Percentiles rank a stretch among this genome's conserved stretches.
Conservation (phyloP, 768 basidiomycete species). For the Tulasnella sp. region DNA sequence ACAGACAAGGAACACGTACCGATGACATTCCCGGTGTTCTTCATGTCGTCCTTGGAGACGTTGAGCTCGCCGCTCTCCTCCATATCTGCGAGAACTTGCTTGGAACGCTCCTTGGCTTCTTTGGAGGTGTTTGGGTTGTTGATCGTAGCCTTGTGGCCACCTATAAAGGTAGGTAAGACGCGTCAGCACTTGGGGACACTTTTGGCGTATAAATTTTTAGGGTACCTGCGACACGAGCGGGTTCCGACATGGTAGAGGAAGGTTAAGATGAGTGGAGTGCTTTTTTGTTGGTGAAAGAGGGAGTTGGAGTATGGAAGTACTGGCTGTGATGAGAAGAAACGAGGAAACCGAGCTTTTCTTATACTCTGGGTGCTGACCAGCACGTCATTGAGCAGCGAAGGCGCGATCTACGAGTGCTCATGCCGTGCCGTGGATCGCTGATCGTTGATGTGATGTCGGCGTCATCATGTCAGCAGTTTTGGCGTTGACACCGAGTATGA, state of each 20-base stretch:
- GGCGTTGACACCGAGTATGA: no score
- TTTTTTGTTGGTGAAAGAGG: background rate
- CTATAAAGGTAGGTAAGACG: background rate
- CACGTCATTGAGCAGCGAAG: no score
- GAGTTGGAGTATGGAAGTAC: background rate
- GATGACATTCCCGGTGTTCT: slow-evolving; percentile 12
- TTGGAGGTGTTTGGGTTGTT: slow-evolving; percentile 12
- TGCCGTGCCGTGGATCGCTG: no score
- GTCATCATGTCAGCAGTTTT: no score
- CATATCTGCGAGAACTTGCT: slow-evolving; percentile 3
- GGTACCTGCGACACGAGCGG: slow-evolving; percentile 8
- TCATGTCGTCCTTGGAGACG: background rate
- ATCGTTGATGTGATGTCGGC: no score
- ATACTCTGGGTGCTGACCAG: no score
- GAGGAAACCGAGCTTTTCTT: no score
- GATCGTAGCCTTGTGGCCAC: slow-evolving; percentile 13
- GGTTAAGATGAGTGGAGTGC: background rate
- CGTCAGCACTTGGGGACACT: background rate
- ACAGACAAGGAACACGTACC: background rate
- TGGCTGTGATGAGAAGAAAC: no score
- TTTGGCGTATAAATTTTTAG: background rate
- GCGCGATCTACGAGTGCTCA: no score
- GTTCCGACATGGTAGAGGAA: slow-evolving; percentile 1
- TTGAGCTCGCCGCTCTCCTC: slow-evolving; percentile 9
- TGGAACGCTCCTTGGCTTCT: slow-evolving; percentile 13